Conservation (phyloP, 2,329 filamentous ascomycete genomes). For the Diaporthe helianthi region DNA sequence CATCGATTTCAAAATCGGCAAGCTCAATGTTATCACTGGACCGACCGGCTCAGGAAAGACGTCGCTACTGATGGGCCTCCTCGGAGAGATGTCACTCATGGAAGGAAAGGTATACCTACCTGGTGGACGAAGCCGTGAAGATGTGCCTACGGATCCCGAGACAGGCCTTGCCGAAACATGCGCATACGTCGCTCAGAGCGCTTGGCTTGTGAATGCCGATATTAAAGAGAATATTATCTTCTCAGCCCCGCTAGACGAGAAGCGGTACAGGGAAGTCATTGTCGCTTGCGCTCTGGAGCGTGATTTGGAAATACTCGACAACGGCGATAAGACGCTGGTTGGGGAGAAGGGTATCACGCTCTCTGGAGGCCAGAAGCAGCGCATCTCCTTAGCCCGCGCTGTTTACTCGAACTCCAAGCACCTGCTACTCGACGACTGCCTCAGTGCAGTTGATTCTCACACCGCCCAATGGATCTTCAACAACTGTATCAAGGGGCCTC, state of each 20-base stretch:
- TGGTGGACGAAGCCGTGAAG: conserved; percentile 83
- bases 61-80: conserved; percentile 90
- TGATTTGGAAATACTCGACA: conserved; percentile 90
- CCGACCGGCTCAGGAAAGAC: conserved; percentile 96
- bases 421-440: conserved; percentile 89
- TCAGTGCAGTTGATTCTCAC: conserved; percentile 96
- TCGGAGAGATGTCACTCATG: conserved; percentile 93
- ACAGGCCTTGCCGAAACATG: conserved; percentile 90
- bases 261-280: conserved; percentile 86
- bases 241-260: conserved; percentile 78
- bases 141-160: conserved; percentile 79
- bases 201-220: conserved; percentile 95
- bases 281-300: conserved; percentile 89
- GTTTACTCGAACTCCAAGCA: conserved; percentile 96
- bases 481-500: conserved; percentile 85
- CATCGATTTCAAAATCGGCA: conserved; percentile 81
- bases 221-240: conserved; percentile 98
- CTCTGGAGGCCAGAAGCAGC: conserved; percentile 96
- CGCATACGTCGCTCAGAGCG: conserved; percentile 95
- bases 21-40: conserved; percentile 91
- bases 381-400: conserved; percentile 94
- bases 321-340: conserved; percentile 90
- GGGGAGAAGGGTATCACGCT: conserved; percentile 97
- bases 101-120: conserved; percentile 84
- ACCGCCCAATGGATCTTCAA: conserved; percentile 98